Evolutionary conservation across 2,329 filamentous ascomycete species (phyloP), one percentile per base, ranked within the genome.

Genomic region (Sclerotinia glacialis): DNA sequence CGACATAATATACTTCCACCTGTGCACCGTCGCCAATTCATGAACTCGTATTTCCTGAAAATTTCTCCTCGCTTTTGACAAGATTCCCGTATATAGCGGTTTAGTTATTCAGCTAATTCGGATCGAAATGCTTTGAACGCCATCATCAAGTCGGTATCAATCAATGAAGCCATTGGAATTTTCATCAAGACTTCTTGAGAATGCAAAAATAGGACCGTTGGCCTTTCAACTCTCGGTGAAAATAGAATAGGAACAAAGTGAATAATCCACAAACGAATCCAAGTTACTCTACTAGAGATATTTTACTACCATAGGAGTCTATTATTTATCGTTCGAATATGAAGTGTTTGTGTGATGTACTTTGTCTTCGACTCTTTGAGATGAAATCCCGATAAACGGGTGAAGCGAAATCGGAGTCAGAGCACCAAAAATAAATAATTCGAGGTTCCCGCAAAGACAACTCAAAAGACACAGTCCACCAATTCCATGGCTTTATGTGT

Each of bases 341-440:
- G 23, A 56, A 42, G 23, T 37, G 12, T 18, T 56, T 42, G 53
- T 56, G 34, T 56, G 34, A 56, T 46, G 9, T 59, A 18, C 26
- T 47, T 60, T 60, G 26, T 60, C 28, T 34, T 60, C n/a, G 28
- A 40, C 54, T 58, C 37, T 18, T 60, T 26, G 42, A 47, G 56
- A 60, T 40, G 52, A 40, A 64, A 58, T 46, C 16, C 18, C 31
- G 42, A 59, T 34, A 28, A 56, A 26, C n/a, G 16, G 23, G 37
- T 56, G 40, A 50, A 59, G 63, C 63, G 53, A 65, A 26, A 65
- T 58, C 53, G 42, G 63, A 65, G 46, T 54, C 47, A 42, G 34
- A 40, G 49, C 53, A 16, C 31, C 63, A 31, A 65, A 65, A 59
- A 47, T 59, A 65, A 65, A 49, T 28, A 63, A 42, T 53, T 53